Base-by-base conservation (phyloP, 1,284 basidiomycete species). In the Ceratobasidium sp. region DNA sequence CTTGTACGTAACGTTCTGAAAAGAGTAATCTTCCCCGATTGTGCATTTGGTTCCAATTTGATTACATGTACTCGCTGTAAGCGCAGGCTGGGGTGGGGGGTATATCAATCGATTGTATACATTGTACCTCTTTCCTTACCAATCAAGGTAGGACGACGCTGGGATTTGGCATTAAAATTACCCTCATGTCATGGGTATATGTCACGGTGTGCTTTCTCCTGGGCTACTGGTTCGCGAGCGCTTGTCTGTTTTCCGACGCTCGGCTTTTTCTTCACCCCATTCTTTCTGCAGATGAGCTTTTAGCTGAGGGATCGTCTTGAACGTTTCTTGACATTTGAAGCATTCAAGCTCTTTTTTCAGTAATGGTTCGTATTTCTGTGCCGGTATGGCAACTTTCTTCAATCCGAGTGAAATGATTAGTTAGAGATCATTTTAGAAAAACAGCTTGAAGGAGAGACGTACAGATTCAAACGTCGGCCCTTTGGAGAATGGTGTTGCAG, bases 281-380 rank as follows among this genome's bases (percentile, higher is more conserved):
- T 90, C 87, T 62, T 82, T 79, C 74, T 85, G 80, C 16, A 94
- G 79, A 74, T 94, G 90, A 9, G 76, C 75, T 75, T 94, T 95
- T 41, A 98, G 80, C 52, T 80, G 78, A 0, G 93, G 92, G 67
- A 97, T 90, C 68, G 87, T 93, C 73, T 83, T 85, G 76, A 87
- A 82, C 41, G 78, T 76, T 54, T 82, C 77, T 30, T 81, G 78
- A 76, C 91, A 93, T 68, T 81, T 83, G 78, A 86, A 89, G 75
- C 93, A 95, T 5, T 77, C 74, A 3, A 97, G 81, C 46, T 80
- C 78, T 25, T 83, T 82, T 72, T 91, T 89, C 42, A 95, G 80
- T 8, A 92, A 77, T 1, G 79, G 75, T 70, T 93, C 88, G 75
- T 87, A 92, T 25, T 80, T 76, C 56, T 79, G 79, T 44, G 78